phyloP scores from a whole-genome alignment of 2,329 filamentous ascomycete species.

The Hymenoscyphus repandus region DNA sequence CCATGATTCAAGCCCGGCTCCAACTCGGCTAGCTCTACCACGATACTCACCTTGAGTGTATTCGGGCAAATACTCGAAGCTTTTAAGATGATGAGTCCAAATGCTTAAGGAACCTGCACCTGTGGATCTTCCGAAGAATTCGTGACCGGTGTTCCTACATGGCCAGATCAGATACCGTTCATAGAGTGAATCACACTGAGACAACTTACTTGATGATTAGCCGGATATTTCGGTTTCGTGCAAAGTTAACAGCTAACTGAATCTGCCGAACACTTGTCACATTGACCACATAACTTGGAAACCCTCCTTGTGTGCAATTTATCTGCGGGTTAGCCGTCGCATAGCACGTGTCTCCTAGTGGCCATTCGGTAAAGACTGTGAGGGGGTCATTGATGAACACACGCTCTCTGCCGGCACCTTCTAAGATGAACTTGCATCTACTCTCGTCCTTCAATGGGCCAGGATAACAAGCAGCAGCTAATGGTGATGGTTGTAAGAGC shows the following conservation, averaged over 20 bases:
- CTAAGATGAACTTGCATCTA: slow-evolving; percentile 28
- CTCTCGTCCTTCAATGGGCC: slow-evolving; percentile 28
- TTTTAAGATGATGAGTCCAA: slow-evolving; percentile 15
- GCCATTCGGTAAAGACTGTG: slow-evolving; percentile 44
- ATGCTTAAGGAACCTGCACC: slow-evolving; percentile 29
- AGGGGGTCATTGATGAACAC: slow-evolving; percentile 31
- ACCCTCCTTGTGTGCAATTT: slow-evolving; percentile 21
- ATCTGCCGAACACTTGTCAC: slow-evolving; percentile 30
- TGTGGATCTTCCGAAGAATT: slow-evolving; percentile 41
- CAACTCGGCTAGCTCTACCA: slow-evolving; percentile 25
- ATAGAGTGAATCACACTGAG: too few species aligned
- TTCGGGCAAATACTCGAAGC: slow-evolving; percentile 10
- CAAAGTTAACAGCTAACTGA: slow-evolving; percentile 28
- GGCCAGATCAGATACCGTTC: slow-evolving; percentile 2
- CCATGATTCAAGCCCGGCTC: slow-evolving; percentile 10
- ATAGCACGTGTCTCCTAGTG: slow-evolving; percentile 25
- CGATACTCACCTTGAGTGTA: slow-evolving; percentile 4
- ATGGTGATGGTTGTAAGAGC: slow-evolving; percentile 38
- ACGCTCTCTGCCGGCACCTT: slow-evolving; percentile 20
- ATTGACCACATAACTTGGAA: slow-evolving; percentile 32
- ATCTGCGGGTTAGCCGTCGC: neutral
- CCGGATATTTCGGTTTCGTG: slow-evolving; percentile 12
- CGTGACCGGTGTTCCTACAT: slow-evolving; percentile 41
- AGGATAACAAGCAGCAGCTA: slow-evolving; percentile 39
- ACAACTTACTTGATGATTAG: slow-evolving; percentile 13